Conservation (phyloP, 768 basidiomycete genomes). For the Serpula lacrymans region DNA sequence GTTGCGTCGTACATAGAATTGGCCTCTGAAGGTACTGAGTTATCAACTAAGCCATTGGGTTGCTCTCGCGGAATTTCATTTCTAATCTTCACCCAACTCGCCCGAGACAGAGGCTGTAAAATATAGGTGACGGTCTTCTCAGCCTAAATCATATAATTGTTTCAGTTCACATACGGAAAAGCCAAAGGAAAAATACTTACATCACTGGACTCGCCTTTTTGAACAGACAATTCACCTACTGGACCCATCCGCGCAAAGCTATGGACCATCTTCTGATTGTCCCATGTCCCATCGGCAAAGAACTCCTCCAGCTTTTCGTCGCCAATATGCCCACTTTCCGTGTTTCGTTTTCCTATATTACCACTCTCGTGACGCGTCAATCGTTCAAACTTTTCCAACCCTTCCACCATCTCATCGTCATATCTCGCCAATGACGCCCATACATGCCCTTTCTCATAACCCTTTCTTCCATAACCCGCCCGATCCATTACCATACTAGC, state of each 20-base stretch:
- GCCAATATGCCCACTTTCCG: constrained; percentile 32
- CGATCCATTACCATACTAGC: constrained; percentile 53
- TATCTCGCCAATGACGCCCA: constrained; percentile 84
- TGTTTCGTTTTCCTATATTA: constrained; percentile 35
- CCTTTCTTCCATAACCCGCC: constrained; percentile 34
- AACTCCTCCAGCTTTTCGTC: constrained; percentile 36
- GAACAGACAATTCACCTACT: constrained; percentile 26
- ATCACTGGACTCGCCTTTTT: constrained; percentile 32
- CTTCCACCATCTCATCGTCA: constrained; percentile 62
- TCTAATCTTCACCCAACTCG: constrained; percentile 39
- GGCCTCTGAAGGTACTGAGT: constrained; percentile 35
- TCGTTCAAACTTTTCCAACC: constrained; percentile 60
- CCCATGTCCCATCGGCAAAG: constrained; percentile 61
- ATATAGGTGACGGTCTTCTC: constrained; percentile 41
- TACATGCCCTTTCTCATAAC: constrained; percentile 37
- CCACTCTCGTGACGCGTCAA: constrained; percentile 40
- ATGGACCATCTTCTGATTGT: constrained; percentile 73
- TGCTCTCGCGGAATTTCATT: constrained; percentile 25
- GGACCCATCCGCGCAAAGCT: constrained; percentile 65
- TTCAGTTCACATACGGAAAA: neutral
- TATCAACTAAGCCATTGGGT: constrained; percentile 14
- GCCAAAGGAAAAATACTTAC: constrained; percentile 19
- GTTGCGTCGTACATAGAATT: constrained; percentile 43
- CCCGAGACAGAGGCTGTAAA: constrained; percentile 43
- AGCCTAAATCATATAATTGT: constrained; percentile 24